Evolutionary conservation across 257 asterid genomes (phyloP).

Genomic region (Capsicum pubescens): DNA sequence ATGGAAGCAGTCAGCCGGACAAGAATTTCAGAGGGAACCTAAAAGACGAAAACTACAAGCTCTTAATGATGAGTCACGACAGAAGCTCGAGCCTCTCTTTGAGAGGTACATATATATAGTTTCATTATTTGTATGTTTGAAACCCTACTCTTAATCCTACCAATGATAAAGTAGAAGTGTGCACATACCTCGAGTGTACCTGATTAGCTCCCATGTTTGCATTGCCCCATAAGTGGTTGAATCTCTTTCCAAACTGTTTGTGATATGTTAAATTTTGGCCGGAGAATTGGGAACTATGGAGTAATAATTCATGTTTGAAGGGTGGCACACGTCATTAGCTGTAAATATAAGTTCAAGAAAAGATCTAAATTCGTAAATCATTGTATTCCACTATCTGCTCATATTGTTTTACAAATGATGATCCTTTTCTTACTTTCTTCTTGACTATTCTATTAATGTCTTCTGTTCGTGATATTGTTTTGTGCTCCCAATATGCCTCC

Average conservation of each 20-base stretch:
- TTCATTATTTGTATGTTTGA: not conserved
- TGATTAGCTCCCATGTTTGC: not conserved
- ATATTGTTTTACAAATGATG: slow-evolving; percentile 10
- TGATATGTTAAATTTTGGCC: not conserved
- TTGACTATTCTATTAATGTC: not conserved
- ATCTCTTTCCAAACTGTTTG: not conserved
- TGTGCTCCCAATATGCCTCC: not conserved
- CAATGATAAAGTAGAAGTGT: not conserved
- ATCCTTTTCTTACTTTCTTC: not conserved
- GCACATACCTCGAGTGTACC: slow-evolving; percentile 21
- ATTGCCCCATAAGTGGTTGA: slow-evolving; percentile 17
- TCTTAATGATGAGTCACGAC: slow-evolving; percentile 53
- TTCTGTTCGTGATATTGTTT: not conserved
- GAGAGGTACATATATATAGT: slow-evolving; percentile 59
- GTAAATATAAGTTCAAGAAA: not conserved
- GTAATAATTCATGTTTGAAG: slow-evolving; percentile 26
- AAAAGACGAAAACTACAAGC: slow-evolving; percentile 46
- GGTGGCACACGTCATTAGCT: not conserved
- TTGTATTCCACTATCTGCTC: not conserved
- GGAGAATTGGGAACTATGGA: not conserved
- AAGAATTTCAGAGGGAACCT: slow-evolving; percentile 43
- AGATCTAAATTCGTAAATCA: not conserved
- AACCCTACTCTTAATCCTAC: slow-evolving; percentile 18
- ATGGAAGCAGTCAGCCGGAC: slow-evolving; percentile 43
- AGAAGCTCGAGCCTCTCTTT: slow-evolving; percentile 63